Percentiles rank a stretch among this genome's conserved stretches.
These are phyloP conservation scores for Aspergillus sp. DNA, from an alignment of 2,329 filamentous ascomycete species.

Conservation along the genomic window DNA sequence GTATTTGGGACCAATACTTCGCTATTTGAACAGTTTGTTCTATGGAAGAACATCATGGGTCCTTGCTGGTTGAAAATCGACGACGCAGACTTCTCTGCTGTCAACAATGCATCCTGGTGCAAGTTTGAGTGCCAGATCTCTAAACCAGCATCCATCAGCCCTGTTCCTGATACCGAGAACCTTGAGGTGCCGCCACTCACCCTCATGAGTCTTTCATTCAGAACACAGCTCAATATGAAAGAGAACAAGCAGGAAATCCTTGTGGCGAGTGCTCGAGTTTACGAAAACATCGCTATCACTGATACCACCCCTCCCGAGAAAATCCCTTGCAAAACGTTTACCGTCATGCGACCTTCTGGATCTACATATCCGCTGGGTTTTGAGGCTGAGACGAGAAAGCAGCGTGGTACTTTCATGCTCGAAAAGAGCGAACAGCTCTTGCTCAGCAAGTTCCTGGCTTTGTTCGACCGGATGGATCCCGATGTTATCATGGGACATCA, in stretches of 20 bases:
- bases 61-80: conserved; percentile 94
- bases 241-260: conserved; percentile 96
- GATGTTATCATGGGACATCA: conserved; percentile 92
- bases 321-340: conserved; percentile 83
- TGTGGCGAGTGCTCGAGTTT: conserved; percentile 82
- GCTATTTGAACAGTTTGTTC: conserved; percentile 93
- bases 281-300: conserved; percentile 77
- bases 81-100: conserved; percentile 68
- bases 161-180: conserved; percentile 68
- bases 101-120: conserved; percentile 94
- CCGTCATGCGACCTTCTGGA: conserved; percentile 73
- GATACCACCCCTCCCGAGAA: conserved; percentile 86
- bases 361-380: conserved; percentile 77
- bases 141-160: conserved; percentile 66
- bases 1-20: conserved; percentile 91
- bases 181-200: conserved; percentile 79
- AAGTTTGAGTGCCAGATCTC: conserved; percentile 82
- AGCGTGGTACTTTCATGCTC: conserved; percentile 67
- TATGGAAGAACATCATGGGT: conserved; percentile 99
- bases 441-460: conserved; percentile 78
- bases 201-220: conserved; percentile 87
- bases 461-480: conserved; percentile 79
- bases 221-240: conserved; percentile 79
- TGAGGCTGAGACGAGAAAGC: conserved; percentile 65
- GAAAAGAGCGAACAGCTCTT: conserved; percentile 79